Evolutionary conservation across 139 green algal genomes (phyloP), one percentile per base, ranked within the genome.

Genomic region (Protoeuglena noctilucae): DNA sequence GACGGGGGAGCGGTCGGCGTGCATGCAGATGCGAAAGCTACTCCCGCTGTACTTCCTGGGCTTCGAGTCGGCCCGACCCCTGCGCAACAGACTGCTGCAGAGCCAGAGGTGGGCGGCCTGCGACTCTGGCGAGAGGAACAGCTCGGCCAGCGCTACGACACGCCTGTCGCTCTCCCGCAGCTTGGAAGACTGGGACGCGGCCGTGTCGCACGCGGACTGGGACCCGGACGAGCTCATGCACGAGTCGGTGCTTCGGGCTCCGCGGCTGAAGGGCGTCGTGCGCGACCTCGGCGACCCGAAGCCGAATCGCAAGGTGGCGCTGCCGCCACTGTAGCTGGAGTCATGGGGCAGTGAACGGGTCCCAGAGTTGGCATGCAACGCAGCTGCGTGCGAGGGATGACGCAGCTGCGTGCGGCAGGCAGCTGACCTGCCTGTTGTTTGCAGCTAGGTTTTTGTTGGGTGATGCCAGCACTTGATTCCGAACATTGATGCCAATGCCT

Each of bases 21-120:
- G 7, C 9, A 9, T 53, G 47, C 7, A 53, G 25, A 53, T 53
- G 47, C 47, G 47, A 14, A 22, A 9, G 25, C 25, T 53, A 7
- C 9, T 53, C 24, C 47, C 47, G 24, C 47, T 53, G 24, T 53
- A 53, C 25, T 14, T 53, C 25, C 47, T 34, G 9, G 47, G 47
- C 9, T 53, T 53, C 25, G 9, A 9, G 9, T 34, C 24, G 9
- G 47, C 47, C 25, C 9, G 9, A 12, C 9, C 9, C 9, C 47
- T 53, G 47, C 24, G 24, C 24, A 28, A 53, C 9, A 9, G 47
- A 14, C 47, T 53, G 34, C 34, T 19, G 12, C 7, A 43, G 34
- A 12, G 9, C 34, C 7, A 43, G 34, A 43, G 34, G 12, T 43
- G 7, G 34, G 34, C 9, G 12, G 34, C 9, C 34, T 43, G 34